Percentiles rank a stretch among this genome's conserved stretches.
Evolutionary conservation across 2,329 filamentous ascomycete species (phyloP).

Genomic region (Talaromyces sp.): DNA sequence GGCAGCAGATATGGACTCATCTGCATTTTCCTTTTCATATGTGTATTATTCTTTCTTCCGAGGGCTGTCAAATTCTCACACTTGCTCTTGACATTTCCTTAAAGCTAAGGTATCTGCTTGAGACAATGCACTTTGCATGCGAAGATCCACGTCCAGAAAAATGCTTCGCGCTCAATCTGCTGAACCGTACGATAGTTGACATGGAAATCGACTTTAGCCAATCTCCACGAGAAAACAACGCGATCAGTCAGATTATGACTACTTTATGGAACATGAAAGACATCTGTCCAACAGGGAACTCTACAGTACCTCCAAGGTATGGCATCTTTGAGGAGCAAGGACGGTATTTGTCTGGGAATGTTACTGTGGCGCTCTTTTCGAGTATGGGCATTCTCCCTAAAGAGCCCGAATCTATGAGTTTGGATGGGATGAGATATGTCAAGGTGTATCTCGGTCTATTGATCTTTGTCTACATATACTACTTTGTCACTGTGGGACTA

Average conservation of each 20-base stretch:
- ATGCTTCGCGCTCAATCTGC: slow-evolving; percentile 23
- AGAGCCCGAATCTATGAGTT: slow-evolving; percentile 20
- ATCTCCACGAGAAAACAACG: slow-evolving; percentile 24
- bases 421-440: slow-evolving; percentile 26
- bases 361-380: slow-evolving; percentile 34
- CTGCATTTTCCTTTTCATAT: slow-evolving; percentile 60
- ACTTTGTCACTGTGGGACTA: slow-evolving; percentile 30
- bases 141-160: slow-evolving; percentile 26
- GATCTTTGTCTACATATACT: slow-evolving; percentile 36
- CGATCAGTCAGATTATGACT: slow-evolving; percentile 27
- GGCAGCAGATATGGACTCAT: slow-evolving; percentile 50
- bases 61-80: slow-evolving; percentile 55
- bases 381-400: slow-evolving; percentile 34
- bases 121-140: slow-evolving; percentile 35
- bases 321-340: slow-evolving; percentile 22
- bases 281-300: slow-evolving; percentile 21
- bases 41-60: slow-evolving; percentile 57
- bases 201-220: slow-evolving; percentile 35
- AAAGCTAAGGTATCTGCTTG: slow-evolving; percentile 35
- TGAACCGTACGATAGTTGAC: slow-evolving; percentile 32
- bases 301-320: slow-evolving; percentile 12
- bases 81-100: slow-evolving; percentile 40
- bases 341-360: slow-evolving; percentile 32
- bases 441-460: slow-evolving; percentile 32
- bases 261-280: slow-evolving; percentile 21